Base-by-base conservation (phyloP, 1,284 basidiomycete genomes). In the Earliella scabrosa region DNA sequence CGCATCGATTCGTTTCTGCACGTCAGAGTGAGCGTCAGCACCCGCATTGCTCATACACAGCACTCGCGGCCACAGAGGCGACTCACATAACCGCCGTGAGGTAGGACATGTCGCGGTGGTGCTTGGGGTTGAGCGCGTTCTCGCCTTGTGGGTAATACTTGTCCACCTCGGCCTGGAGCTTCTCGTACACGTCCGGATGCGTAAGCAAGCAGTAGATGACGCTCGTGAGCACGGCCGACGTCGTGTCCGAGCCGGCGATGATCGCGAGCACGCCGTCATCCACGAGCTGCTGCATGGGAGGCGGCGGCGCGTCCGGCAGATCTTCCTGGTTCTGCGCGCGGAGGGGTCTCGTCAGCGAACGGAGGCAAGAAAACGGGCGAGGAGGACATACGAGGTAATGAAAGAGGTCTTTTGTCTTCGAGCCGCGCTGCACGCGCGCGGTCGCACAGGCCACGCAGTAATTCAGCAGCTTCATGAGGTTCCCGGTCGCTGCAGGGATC, bases 1-100 rank as follows among this genome's bases (percentile, higher is more conserved):
- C 86, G 75, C 41, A 88, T 63, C 0, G 77, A 66, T 66, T 88
- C 86, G 40, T 86, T 83, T 54, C 86, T 88, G 66, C n/a, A 21
- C 47, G 16, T 10, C 4, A 24, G 0, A 3, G 38, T 34, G 11
- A 39, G 36, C 16, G 8, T 2, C 18, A 1, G 47, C 21, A 18
- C 3, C n/a, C 36, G 36, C 4, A n/a, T 18, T 14, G 20, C 14
- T 16, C 36, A 8, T 9, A 2, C 23, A 4, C 8, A 6, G 6
- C 21, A 16, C 21, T 1, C 11, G 13, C 16, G 44, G 21, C 16
- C 18, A 23, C 1, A 1, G 13, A 5, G 31, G 9, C 18, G 4
- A 61, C 67, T 45, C 40, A 71, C 70, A 72, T 67, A 24, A 63
- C 59, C 31, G 71, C 72, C 27, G 66, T 67, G 13, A 75, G 56